A percentile compares a stretch with the other conserved stretches of the same genome.
phyloP scores from a whole-genome alignment of 2,329 filamentous ascomycete species.

The Claviceps cyperi region DNA sequence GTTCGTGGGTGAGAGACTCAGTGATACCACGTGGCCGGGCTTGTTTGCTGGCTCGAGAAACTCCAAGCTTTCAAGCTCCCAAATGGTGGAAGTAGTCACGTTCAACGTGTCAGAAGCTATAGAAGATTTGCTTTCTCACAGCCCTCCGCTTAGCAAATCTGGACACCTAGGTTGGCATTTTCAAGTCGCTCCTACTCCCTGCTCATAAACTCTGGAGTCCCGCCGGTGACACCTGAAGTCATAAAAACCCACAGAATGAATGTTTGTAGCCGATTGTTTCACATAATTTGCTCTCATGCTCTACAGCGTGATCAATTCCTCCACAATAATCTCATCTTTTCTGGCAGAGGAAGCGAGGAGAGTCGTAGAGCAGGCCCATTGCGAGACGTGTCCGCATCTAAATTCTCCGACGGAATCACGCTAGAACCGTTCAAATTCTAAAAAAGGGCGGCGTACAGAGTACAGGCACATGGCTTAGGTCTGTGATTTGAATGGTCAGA shows the following conservation, averaged over 20 bases:
- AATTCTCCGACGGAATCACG: slow-evolving; percentile 6
- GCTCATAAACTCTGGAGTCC: background rate
- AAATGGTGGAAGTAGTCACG: background rate
- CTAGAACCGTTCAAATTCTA: slow-evolving; percentile 2
- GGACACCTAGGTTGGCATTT: background rate
- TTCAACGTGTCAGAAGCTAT: background rate
- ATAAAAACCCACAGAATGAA: background rate
- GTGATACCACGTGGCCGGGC: slow-evolving; percentile 1
- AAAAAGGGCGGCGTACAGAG: background rate
- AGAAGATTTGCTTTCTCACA: background rate
- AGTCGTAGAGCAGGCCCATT: background rate
- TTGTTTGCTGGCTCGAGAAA: slow-evolving; percentile 1
- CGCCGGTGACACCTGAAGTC: background rate
- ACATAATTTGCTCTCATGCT: background rate
- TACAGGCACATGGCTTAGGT: slow-evolving; percentile 4
- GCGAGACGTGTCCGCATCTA: background rate
- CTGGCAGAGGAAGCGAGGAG: background rate
- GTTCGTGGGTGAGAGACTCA: background rate
- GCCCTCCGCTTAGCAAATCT: background rate
- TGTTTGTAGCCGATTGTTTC: slow-evolving; percentile 2
- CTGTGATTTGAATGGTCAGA: background rate
- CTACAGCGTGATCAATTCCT: background rate
- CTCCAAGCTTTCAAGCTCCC: background rate
- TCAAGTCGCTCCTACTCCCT: background rate
- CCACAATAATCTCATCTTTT: background rate